These are phyloP conservation scores for Candida palmyrensis DNA, from an alignment of 805 yeast species.

Conservation along the genomic window DNA sequence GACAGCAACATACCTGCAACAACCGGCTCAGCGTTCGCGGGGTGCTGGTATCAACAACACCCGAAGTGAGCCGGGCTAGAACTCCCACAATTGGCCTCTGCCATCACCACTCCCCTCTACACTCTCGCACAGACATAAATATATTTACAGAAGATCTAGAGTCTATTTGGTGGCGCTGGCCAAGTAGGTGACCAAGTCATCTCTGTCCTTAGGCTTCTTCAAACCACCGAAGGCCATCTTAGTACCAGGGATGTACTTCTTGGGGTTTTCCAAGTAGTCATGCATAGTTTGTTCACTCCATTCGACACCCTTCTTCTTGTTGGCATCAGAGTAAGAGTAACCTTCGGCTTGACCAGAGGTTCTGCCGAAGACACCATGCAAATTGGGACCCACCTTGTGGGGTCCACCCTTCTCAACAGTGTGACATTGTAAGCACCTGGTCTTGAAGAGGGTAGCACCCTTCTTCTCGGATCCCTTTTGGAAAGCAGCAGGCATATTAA, in stretches of 20 bases:
- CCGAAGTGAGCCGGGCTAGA: too few species aligned
- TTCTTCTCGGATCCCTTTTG: conserved; percentile 52
- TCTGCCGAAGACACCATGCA: conserved; percentile 93
- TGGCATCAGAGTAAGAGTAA: conserved; percentile 96
- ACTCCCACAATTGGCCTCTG: too few species aligned
- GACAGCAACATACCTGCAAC: too few species aligned
- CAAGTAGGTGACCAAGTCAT: conserved; percentile 90
- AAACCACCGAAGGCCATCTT: conserved; percentile 99
- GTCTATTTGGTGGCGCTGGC: conserved; percentile 36
- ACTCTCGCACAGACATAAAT: conserved; percentile 2
- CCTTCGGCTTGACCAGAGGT: conserved; percentile 88
- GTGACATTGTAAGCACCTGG: conserved; percentile 99
- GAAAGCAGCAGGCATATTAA: conserved; percentile 39
- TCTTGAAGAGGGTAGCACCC: conserved; percentile 98
- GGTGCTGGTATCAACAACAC: too few species aligned
- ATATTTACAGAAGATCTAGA: conserved; percentile 2
- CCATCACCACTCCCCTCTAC: too few species aligned
- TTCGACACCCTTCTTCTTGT: conserved; percentile 87
- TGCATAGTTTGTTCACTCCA: conserved; percentile 89
- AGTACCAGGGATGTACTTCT: conserved; percentile 99
- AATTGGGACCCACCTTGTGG: conserved; percentile 98
- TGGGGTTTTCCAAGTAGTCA: conserved; percentile 98
- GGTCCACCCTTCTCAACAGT: conserved; percentile 95
- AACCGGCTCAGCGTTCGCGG: too few species aligned
- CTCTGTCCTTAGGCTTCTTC: conserved; percentile 98